These are phyloP conservation scores for Fusarium floridanum DNA, from an alignment of 2,329 filamentous ascomycete species.

Conservation along the genomic window DNA sequence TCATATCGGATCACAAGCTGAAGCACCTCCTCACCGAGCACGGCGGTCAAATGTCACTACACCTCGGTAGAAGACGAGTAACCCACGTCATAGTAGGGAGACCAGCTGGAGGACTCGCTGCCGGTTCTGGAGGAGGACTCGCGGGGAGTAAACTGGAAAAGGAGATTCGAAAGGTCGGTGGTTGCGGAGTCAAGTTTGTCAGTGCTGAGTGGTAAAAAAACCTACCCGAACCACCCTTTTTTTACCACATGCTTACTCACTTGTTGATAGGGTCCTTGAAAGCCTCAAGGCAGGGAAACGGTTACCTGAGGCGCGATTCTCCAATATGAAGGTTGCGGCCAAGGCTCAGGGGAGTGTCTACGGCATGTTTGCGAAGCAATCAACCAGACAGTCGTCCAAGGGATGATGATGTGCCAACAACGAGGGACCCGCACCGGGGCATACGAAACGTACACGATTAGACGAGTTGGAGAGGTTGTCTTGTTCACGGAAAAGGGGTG, in stretches of 20 bases:
- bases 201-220: conserved; percentile 77
- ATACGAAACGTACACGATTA: background rate
- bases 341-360: conserved; percentile 76
- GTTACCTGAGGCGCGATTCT: conserved; percentile 80
- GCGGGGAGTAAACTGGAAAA: conserved; percentile 83
- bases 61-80: conserved; percentile 78
- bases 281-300: conserved; percentile 82
- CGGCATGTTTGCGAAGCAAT: conserved; percentile 55
- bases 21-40: conserved; percentile 82
- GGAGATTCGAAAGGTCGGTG: conserved; percentile 77
- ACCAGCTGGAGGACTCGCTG: conserved; percentile 56
- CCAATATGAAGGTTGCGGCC: conserved; percentile 70
- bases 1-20: conserved; percentile 87
- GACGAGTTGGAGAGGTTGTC: background rate
- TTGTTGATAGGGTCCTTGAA: conserved; percentile 77
- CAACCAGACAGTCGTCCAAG: too few species aligned
- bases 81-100: conserved; percentile 88
- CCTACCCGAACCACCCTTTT: background rate
- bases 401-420: background rate
- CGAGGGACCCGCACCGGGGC: too few species aligned
- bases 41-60: conserved; percentile 78
- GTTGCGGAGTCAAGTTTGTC: conserved; percentile 82
- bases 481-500: background rate
- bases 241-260: background rate
- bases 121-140: conserved; percentile 76